Conservation (phyloP, 306 rosid species). For the Abrus precatorius region DNA sequence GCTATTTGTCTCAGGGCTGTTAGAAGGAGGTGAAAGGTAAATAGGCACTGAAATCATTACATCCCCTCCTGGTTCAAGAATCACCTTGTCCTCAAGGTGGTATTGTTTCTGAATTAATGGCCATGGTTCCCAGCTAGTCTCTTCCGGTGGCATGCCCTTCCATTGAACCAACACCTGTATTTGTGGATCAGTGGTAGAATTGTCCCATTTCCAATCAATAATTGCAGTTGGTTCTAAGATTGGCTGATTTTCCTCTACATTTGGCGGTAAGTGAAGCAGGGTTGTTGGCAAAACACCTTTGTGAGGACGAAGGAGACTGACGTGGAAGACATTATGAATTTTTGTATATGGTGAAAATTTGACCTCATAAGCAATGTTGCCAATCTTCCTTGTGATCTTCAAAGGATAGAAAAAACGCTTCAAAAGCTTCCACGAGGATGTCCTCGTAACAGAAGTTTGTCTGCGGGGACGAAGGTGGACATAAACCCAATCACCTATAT, state of each 20-base stretch:
- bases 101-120: background rate
- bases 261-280: background rate
- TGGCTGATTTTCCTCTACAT: background rate
- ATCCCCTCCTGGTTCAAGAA: background rate
- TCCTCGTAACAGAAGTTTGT: no score
- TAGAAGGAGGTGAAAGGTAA: no score
- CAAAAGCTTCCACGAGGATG: no score
- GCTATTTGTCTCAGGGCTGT: no score
- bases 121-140: background rate
- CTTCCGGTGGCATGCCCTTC: background rate
- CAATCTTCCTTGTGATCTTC: no score
- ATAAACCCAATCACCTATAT: no score
- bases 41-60: background rate
- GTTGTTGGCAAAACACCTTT: background rate
- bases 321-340: background rate
- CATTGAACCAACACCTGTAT: background rate
- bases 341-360: no score
- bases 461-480: no score
- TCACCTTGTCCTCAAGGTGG: slow-evolving; percentile 1
- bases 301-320: background rate
- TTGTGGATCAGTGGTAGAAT: background rate
- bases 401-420: no score
- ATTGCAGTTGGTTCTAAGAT: background rate
- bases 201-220: background rate
- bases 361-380: no score